Conservation (phyloP, 2,329 filamentous ascomycete genomes). For the Cladosporium sp. region DNA sequence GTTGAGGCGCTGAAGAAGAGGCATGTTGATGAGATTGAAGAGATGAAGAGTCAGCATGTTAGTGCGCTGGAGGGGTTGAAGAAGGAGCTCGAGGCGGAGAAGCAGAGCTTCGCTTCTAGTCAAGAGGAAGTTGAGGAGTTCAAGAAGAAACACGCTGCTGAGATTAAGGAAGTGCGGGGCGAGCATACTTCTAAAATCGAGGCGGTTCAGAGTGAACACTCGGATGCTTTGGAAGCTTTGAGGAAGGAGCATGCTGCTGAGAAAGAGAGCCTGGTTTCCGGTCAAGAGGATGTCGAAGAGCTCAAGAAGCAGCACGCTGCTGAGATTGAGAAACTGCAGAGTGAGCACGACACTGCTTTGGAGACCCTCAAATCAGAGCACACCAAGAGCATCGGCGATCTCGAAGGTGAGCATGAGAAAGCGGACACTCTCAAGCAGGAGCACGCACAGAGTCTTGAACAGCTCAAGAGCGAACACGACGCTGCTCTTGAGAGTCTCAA, state of each 20-base stretch:
- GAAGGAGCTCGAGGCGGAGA: slow-evolving; percentile 1
- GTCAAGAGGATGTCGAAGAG: slow-evolving; percentile 14
- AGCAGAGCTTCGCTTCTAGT: not conserved
- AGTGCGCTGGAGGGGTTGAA: slow-evolving; percentile 4
- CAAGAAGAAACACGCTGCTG: not conserved
- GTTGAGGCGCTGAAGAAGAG: not conserved
- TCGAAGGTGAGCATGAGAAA: not conserved
- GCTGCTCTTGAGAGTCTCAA: slow-evolving; percentile 18
- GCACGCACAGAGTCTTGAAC: slow-evolving; percentile 1
- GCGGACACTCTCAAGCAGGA: slow-evolving; percentile 19
- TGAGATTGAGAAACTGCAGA: slow-evolving; percentile 4
- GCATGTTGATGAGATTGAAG: not conserved
- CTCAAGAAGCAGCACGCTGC: slow-evolving; percentile 18
- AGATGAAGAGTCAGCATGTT: slow-evolving; percentile 3
- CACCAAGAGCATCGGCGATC: slow-evolving; percentile 9
- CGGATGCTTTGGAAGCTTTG: not conserved
- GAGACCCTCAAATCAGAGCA: not conserved
- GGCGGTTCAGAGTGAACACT: not conserved
- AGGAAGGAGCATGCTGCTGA: not conserved
- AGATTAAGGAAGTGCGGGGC: not conserved
- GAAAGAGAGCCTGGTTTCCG: not conserved
- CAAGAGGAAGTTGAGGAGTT: not conserved
- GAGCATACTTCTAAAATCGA: not conserved
- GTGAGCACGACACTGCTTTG: slow-evolving; percentile 14
- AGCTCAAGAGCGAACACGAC: not conserved